Conservation (phyloP, 1,284 basidiomycete genomes). For the Ceratobasidium sp. region DNA sequence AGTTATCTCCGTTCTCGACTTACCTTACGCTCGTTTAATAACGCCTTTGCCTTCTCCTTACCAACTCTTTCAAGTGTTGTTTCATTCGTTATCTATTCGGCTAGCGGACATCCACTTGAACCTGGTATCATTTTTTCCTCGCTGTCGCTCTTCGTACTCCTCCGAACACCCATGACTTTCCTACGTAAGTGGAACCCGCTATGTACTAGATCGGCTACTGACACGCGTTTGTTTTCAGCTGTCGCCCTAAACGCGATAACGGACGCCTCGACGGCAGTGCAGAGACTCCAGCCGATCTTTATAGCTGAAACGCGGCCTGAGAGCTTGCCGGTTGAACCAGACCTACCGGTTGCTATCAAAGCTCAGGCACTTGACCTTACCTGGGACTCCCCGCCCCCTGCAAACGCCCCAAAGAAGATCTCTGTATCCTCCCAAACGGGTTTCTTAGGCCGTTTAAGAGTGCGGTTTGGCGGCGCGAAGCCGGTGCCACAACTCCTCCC, state of each 20-base stretch:
- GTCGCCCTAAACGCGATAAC: slow-evolving; percentile 75
- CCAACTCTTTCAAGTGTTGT: slow-evolving; percentile 83
- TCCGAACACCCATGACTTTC: slow-evolving; percentile 75
- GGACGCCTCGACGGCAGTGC: slow-evolving; percentile 77
- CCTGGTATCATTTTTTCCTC: slow-evolving; percentile 79
- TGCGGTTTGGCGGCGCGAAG: slow-evolving; percentile 42
- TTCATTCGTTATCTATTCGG: slow-evolving; percentile 80
- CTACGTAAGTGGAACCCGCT: slow-evolving; percentile 57
- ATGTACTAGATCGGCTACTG: background rate
- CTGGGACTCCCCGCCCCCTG: slow-evolving; percentile 78
- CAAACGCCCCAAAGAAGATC: slow-evolving; percentile 47
- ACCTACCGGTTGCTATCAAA: slow-evolving; percentile 65
- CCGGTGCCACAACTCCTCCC: background rate
- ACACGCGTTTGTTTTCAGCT: slow-evolving; percentile 54
- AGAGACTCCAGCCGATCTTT: slow-evolving; percentile 71
- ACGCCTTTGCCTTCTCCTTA: slow-evolving; percentile 68
- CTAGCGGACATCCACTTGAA: slow-evolving; percentile 68
- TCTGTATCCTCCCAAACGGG: slow-evolving; percentile 49
- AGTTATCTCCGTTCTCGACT: slow-evolving; percentile 77
- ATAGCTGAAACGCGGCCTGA: slow-evolving; percentile 68
- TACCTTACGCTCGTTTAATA: slow-evolving; percentile 71
- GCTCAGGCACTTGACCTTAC: slow-evolving; percentile 74
- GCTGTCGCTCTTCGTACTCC: slow-evolving; percentile 81
- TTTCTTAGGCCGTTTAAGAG: slow-evolving; percentile 48
- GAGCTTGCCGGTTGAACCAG: slow-evolving; percentile 54